Conservation (phyloP, 2,329 filamentous ascomycete genomes). For the Xylariaceae sp. region DNA sequence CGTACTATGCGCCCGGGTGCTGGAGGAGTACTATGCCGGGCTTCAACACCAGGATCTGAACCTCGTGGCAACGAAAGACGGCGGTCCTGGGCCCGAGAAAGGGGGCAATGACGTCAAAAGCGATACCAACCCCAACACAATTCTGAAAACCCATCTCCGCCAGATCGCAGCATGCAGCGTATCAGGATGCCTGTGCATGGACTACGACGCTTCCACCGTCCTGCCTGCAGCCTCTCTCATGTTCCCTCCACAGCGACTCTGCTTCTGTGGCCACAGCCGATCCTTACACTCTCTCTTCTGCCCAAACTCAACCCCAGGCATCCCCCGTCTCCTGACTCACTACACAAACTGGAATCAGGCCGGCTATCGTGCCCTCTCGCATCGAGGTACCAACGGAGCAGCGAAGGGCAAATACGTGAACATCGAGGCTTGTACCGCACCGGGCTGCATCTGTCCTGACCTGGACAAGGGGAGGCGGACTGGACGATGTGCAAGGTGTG, state of each 20-base stretch:
- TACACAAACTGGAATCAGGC: slow-evolving; percentile 9
- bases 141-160: slow-evolving; percentile 1
- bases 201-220: slow-evolving; percentile 1
- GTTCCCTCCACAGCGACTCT: not conserved
- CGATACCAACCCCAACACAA: not conserved
- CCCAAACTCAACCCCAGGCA: not conserved
- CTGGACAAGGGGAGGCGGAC: slow-evolving; percentile 8
- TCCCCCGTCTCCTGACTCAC: slow-evolving; percentile 2
- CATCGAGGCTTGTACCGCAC: not conserved
- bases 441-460: slow-evolving; percentile 2
- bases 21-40: slow-evolving; percentile 8
- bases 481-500: slow-evolving; percentile 6
- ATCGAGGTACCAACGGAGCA: not conserved
- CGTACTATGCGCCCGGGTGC: slow-evolving; percentile 11
- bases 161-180: slow-evolving; percentile 4
- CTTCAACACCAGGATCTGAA: not conserved
- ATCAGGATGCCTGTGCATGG: not conserved
- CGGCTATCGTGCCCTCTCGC: not conserved
- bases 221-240: not conserved
- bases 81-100: not conserved
- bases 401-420: not conserved
- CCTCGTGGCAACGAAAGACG: not conserved
- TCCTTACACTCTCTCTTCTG: not conserved
- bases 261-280: slow-evolving; percentile 6
- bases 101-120: not conserved